Evolutionary conservation across 73 alveolate genomes (phyloP).

Genomic region (Paramecium sonneborni): DNA sequence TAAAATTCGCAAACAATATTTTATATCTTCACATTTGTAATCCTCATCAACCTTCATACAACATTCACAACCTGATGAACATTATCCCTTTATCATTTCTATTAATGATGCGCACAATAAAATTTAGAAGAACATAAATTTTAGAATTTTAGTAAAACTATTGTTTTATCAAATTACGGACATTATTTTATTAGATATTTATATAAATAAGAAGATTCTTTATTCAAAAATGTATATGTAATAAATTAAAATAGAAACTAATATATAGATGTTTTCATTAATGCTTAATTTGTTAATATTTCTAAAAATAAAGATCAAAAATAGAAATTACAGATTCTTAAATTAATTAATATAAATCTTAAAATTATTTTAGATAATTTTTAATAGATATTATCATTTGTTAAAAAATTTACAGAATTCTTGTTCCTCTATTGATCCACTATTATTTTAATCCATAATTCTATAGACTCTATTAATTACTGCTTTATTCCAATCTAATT

Average conservation of each 20-base stretch:
- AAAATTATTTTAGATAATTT: not conserved
- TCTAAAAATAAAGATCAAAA: no score
- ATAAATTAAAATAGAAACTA: no score
- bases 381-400: not conserved
- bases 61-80: not conserved
- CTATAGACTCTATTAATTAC: not conserved
- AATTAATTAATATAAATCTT: no score
- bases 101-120: not conserved
- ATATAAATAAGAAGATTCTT: no score
- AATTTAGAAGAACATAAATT: not conserved
- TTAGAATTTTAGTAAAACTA: not conserved
- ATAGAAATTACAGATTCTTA: no score
- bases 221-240: no score
- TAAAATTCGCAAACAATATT: not conserved
- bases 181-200: no score
- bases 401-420: not conserved
- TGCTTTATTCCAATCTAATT: not conserved
- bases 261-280: no score
- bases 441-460: slow-evolving; percentile 31
- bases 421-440: not conserved
- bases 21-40: not conserved
- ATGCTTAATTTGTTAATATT: no score
- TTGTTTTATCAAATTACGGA: not conserved
- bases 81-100: not conserved
- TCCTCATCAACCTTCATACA: not conserved